A percentile compares a stretch with the other conserved stretches of the same genome.
phyloP scores from a whole-genome alignment of 371 early-diverging fungal genomes.

The Apophysomyces sp. region DNA sequence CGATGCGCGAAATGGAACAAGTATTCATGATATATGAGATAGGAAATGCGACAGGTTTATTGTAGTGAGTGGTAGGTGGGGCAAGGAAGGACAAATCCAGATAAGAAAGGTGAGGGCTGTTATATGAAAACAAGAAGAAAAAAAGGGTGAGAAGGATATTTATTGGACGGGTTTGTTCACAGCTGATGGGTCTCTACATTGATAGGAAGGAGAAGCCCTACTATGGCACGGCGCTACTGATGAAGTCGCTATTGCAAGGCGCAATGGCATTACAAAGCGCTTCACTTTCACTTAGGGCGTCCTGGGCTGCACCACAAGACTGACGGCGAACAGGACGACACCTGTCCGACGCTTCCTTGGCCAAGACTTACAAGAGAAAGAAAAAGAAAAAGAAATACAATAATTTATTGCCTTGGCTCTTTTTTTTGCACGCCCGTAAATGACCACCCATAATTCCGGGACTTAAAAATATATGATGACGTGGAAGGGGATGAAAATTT shows the following conservation, averaged over 20 bases:
- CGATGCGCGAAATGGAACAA: background rate
- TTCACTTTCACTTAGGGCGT: background rate
- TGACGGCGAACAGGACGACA: background rate
- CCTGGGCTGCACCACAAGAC: background rate
- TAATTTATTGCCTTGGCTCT: background rate
- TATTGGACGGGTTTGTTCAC: background rate
- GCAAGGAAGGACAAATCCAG: background rate
- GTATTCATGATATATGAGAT: background rate
- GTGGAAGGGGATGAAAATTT: too few species aligned
- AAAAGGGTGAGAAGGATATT: background rate
- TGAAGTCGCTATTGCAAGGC: background rate
- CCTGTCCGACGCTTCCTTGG: background rate
- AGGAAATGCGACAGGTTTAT: background rate
- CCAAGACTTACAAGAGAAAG: background rate
- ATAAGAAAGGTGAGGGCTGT: background rate
- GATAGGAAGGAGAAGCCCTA: background rate
- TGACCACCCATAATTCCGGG: too few species aligned
- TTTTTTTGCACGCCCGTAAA: too few species aligned
- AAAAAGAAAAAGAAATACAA: background rate
- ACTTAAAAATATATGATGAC: too few species aligned
- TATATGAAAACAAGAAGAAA: background rate
- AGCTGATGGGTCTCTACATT: background rate
- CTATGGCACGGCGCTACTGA: background rate
- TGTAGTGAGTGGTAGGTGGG: background rate
- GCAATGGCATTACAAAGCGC: background rate